These are phyloP conservation scores for Mangifera indica DNA, from an alignment of 345 rosid genomes.

Conservation along the genomic window DNA sequence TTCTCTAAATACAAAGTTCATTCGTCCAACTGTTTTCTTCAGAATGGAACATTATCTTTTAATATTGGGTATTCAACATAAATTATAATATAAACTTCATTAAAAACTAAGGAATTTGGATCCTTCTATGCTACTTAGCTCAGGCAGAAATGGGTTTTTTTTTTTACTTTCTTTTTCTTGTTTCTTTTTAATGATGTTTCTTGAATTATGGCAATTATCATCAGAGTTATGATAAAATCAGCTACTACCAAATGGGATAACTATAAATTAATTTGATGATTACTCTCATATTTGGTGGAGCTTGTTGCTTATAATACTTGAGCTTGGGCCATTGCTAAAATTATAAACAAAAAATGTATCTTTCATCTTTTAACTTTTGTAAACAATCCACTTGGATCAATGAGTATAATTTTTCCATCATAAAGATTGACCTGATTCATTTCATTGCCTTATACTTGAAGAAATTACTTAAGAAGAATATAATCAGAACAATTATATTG, in stretches of 20 bases:
- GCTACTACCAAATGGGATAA: constrained; percentile 26
- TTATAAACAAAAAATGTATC: background rate
- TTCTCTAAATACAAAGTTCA: background rate
- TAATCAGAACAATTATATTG: background rate
- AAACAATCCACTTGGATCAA: background rate
- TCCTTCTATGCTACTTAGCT: background rate
- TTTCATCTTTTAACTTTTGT: background rate
- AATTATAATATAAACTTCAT: background rate
- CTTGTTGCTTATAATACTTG: background rate
- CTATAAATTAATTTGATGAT: constrained; percentile 9
- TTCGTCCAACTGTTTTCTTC: background rate
- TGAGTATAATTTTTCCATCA: background rate
- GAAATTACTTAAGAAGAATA: background rate
- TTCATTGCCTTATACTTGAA: no score
- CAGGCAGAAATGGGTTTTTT: background rate
- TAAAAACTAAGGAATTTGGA: background rate
- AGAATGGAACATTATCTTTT: no score
- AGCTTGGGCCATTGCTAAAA: background rate
- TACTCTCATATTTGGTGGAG: constrained; percentile 14
- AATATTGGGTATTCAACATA: background rate
- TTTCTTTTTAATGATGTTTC: constrained; percentile 21
- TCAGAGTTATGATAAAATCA: constrained; percentile 25
- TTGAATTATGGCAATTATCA: constrained; percentile 31
- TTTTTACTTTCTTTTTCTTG: background rate
- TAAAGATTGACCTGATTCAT: background rate